Conservation (phyloP, 495 filamentous ascomycete species). For the Trichodelitschia bisporula region DNA sequence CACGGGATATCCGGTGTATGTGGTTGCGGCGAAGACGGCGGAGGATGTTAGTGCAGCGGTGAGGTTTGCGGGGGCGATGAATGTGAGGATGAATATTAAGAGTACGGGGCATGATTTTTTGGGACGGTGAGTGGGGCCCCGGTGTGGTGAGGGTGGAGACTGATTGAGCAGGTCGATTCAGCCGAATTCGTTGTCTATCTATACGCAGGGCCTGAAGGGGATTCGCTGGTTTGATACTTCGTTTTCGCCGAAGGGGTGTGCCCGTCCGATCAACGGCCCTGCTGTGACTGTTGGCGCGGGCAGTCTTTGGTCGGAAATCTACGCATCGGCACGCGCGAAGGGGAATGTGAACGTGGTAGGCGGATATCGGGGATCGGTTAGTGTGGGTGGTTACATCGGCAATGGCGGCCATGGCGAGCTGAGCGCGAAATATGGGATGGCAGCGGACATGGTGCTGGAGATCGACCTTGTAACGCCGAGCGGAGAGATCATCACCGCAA, state of each 20-base stretch:
- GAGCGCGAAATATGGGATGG: neutral
- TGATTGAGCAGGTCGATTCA: neutral
- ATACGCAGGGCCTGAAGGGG: neutral
- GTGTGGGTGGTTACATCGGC: neutral
- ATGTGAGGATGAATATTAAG: slow-evolving; percentile 35
- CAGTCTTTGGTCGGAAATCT: neutral
- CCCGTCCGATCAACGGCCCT: neutral
- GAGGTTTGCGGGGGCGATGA: slow-evolving; percentile 34
- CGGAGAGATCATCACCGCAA: neutral
- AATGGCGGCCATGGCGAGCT: neutral
- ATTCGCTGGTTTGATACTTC: neutral
- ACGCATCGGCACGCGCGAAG: neutral
- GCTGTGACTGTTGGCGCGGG: neutral
- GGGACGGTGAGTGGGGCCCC: too few species aligned
- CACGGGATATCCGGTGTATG: slow-evolving; percentile 25
- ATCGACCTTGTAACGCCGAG: neutral
- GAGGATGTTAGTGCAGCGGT: slow-evolving; percentile 31
- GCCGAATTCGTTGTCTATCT: neutral
- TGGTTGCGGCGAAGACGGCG: slow-evolving; percentile 30
- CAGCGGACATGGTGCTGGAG: neutral
- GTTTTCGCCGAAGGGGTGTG: neutral
- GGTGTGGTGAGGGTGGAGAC: too few species aligned
- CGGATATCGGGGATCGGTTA: neutral
- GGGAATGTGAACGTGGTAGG: neutral
- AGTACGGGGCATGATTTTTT: slow-evolving; percentile 34